A percentile compares a stretch with the other conserved stretches of the same genome.
These are phyloP conservation scores for Takashimella tepidaria DNA, from an alignment of 1,284 basidiomycete species.

Conservation along the genomic window DNA sequence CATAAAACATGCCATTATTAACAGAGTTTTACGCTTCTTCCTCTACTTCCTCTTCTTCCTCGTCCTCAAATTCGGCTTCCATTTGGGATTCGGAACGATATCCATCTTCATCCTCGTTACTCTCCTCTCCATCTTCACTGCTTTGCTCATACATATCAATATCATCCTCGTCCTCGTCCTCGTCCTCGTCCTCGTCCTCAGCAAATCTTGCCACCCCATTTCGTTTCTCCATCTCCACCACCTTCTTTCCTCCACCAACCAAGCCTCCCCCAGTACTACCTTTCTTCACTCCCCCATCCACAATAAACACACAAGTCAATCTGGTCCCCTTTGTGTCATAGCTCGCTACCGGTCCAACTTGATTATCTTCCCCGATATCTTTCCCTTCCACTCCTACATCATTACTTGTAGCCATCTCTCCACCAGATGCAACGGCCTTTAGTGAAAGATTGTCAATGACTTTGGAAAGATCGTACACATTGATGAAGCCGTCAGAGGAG, in stretches of 20 bases:
- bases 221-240: conserved; percentile 26
- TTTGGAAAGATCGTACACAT: conserved; percentile 65
- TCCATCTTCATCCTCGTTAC: conserved; percentile 18
- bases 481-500: conserved; percentile 78
- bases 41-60: conserved; percentile 47
- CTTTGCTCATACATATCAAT: conserved; percentile 21
- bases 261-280: conserved; percentile 13
- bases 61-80: conserved; percentile 20
- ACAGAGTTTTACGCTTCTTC: conserved; percentile 9
- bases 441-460: conserved; percentile 36
- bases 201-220: conserved; percentile 22
- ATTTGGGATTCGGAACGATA: conserved; percentile 20
- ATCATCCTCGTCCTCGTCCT: conserved; percentile 21
- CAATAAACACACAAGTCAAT: conserved; percentile 70
- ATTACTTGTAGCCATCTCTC: background rate
- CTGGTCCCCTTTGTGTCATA: conserved; percentile 82
- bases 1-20: background rate
- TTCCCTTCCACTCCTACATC: no score
- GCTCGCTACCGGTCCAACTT: conserved; percentile 55
- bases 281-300: conserved; percentile 51
- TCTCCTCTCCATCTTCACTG: conserved; percentile 17
- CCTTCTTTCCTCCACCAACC: conserved; percentile 46
- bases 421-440: conserved; percentile 9
- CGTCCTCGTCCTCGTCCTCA: conserved; percentile 29
- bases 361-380: conserved; percentile 26